Base-by-base conservation (phyloP, 2,329 filamentous ascomycete species). In the Exophiala bonariae region DNA sequence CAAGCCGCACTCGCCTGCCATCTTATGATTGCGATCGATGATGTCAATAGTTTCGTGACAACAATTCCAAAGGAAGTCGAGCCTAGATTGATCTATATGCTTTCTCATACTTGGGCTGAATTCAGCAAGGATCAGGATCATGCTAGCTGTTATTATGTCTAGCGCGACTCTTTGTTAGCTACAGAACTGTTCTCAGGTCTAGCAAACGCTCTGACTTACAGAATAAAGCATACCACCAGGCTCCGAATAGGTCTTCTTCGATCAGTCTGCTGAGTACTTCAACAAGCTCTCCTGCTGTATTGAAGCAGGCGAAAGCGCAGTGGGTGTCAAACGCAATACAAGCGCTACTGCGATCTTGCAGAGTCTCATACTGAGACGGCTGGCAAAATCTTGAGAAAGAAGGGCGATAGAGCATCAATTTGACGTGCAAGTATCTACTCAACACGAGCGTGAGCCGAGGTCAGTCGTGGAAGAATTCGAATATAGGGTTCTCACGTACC, bases 401-500 rank as follows among this genome's bases (percentile, higher is more conserved):
- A 11, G 42, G 42, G 14, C 42, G 32, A 44, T 26, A 44, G 6
- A 44, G 32, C 42, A 44, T 30, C 4, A 44, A 20, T 30, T 18
- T 36, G n/a, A 17, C 23, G 17, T 44, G 42, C 30, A 38, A 14
- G 13, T 18, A 13, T 18, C 42, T 44, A 32, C n/a, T n/a, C n/a
- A n/a, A n/a, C n/a, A n/a, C n/a, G n/a, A n/a, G n/a, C n/a, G n/a
- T n/a, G n/a, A n/a, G n/a, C n/a, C n/a, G n/a, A n/a, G 20, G 18
- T 23, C 10, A 35, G 14, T 11, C 17, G 16, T 4, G 35, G 34
- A n/a, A 44, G 19, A n/a, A 35, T 18, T n/a, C 16, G 3, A 35
- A 23, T 26, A 19, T n/a, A 13, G 23, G 10, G 26, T 11, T 3
- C 7, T 13, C n/a, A 14, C 42, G 35, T 18, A 44, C 42, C 42